These are phyloP conservation scores for Globisporangium cederbergense DNA, from an alignment of 352 stramenopile species.

Conservation along the genomic window DNA sequence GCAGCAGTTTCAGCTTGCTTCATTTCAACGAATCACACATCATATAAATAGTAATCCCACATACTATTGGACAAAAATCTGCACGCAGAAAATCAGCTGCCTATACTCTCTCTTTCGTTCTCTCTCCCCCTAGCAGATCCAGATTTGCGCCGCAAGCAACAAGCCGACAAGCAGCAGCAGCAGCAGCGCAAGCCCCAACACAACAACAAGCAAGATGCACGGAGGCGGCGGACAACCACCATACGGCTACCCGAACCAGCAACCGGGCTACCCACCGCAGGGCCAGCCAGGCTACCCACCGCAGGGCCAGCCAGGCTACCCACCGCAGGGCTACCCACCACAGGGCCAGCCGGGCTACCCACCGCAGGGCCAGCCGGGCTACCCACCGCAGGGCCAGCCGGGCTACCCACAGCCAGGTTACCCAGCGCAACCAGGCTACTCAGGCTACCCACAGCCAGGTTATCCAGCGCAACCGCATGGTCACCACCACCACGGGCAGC, in stretches of 20 bases:
- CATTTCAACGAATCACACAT: too few species aligned
- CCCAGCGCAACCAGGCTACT: background rate
- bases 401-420: background rate
- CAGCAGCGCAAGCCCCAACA: background rate
- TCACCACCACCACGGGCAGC: constrained; percentile 27
- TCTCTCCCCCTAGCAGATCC: background rate
- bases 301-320: background rate
- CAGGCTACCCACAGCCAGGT: background rate
- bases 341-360: background rate
- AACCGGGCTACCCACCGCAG: constrained; percentile 6
- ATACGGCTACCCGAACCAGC: constrained; percentile 3
- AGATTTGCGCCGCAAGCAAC: constrained; percentile 3
- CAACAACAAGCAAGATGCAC: constrained; percentile 10
- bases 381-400: background rate
- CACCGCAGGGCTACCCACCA: background rate
- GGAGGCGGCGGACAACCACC: constrained; percentile 8
- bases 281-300: constrained; percentile 13
- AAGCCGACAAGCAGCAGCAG: background rate
- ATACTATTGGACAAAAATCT: too few species aligned
- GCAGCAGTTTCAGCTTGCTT: background rate
- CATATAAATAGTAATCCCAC: too few species aligned
- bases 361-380: background rate
- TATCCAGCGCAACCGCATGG: background rate
- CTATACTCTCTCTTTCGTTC: background rate
- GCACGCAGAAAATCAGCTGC: background rate